Base-by-base conservation (phyloP, 768 basidiomycete species). In the Mycena haematopus region DNA sequence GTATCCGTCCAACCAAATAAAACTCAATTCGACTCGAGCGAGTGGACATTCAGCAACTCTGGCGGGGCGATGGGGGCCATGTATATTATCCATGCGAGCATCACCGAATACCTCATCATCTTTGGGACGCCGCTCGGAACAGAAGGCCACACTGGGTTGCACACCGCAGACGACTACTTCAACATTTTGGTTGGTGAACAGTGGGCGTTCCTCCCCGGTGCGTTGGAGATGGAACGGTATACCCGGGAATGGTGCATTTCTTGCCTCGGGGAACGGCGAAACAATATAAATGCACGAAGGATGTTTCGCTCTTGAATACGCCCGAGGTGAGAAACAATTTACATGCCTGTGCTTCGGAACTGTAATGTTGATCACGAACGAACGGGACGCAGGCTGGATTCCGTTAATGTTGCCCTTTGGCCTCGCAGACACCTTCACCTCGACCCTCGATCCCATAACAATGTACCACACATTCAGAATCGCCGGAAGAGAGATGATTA, bases 61-160 rank as follows among this genome's bases (percentile, higher is more conserved):
- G 97, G 96, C 13, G 97, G 97, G 62, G 95, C 95, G 0, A 98
- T 96, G 96, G 95, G 95, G 45, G 90, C 90, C 35, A 98, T 99
- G 96, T 97, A 95, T 75, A 84, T 99, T 77, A 93, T 99, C 66
- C 97, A 99, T 71, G 94, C 96, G 19, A 91, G 88, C 77, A 89
- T 99, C 70, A 98, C 96, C 11, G 97, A 99, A 79, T 99, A 96
- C 78, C 85, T 94, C 68, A 95, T 95, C 74, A 90, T 98, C 68
- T 97, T 97, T 66, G 96, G 97, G 5, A 96, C 96, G 0, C 95
- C 97, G 0, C 82, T 98, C 11, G 97, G 97, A 11, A 99, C 96
- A 2, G 97, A 99, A 77, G 97, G 97, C 2, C 97, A 99, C 73
- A 85, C 89, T 15, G 97, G 97, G 9, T 68, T 96, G 58, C 96